Base-by-base conservation (phyloP, 805 yeast species). In the Wickerhamomyces canadensis region DNA sequence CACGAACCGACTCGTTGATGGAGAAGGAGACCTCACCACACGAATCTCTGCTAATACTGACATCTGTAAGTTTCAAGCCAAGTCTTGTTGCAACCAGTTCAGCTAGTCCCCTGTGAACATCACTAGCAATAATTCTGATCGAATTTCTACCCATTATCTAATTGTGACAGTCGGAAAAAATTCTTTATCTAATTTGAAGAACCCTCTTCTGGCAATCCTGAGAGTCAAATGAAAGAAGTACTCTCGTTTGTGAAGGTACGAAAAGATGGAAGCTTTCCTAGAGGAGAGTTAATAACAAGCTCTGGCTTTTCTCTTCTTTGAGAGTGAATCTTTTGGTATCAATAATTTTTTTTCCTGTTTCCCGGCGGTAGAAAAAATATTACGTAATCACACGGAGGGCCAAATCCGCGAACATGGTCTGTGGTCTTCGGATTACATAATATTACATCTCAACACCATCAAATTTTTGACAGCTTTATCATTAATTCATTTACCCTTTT, bases 1-100 rank as follows among this genome's bases (percentile, higher is more conserved):
- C 93, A 67, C 94, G 74, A 28, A 84, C 84, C 18, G 89, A 80
- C 57, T 84, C 93, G 15, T 84, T 86, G 41, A 84, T 80, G 31
- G 82, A 75, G 51, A 84, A 81, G 26, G 83, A 78, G 15, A 81
- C 84, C 55, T 84, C 94, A 13, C 80, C 80, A 41, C 79, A 78
- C 7, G 82, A 74, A 45, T 79, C 84, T 51, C 85, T 67, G 46
- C 76, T 77, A 51, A 80, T 58, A 44, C 76, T 76, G 37, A 78
- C 73, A 31, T 84, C 82, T 17, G 84, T 76, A 35, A 79, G 62
- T 28, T 70, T 68, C 33, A 76, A 54, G 8, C 86, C 85, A 22
- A 80, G 61, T 34, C 81, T 67, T 40, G 68, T 66, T 15, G 84
- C 75, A 31, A 80, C 85, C n/a, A 77, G 68, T 57, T 78, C 80